Evolutionary conservation across 805 yeast species (phyloP), one percentile per base, ranked within the genome.

Genomic region (Teunomyces barrocoloradensis): DNA sequence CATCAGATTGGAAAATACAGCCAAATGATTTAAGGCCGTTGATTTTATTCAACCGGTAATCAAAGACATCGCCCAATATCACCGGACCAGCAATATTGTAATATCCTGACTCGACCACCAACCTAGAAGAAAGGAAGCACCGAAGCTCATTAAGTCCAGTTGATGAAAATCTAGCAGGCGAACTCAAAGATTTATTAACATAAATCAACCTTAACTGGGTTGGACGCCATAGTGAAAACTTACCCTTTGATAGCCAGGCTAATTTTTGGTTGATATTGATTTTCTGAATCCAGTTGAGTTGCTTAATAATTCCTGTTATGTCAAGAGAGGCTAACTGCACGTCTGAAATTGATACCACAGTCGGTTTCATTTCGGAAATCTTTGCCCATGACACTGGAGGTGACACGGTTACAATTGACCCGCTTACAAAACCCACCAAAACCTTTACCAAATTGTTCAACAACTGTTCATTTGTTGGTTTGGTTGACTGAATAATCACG

Each of bases 31-130:
- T 58, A 20, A 77, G 60, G 4, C 46, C 40, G 0, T 51, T 27
- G 17, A 65, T 64, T 25, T 69, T 65, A 18, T 81, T 59, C 0
- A 77, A 62, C 47, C 94, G 70, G 56, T 81, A 82, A 51, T 86
- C 94, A 51, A 67, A 84, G 34, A 77, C 68, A 56, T 84, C 87
- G 1, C 85, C 80, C 36, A 74, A 71, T 6, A 84, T 55, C 0
- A 85, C 51, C 0, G 90, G 82, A 0, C 91, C 90, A 41, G 81
- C 55, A 0, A 79, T 64, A 23, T 74, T 74, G 33, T 63, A 61
- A 30, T 72, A 60, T 13, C 73, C 73, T 12, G 65, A 63, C 55
- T 86, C 90, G 13, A 68, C 61, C 1, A 85, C 68, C 0, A 83
- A 65, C 49, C 89, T 68, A 1, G 80, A 53, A 1, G 80, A 79